These are phyloP conservation scores for Coemansia sp. DNA, from an alignment of 192 early-diverging fungal species.

Conservation along the genomic window DNA sequence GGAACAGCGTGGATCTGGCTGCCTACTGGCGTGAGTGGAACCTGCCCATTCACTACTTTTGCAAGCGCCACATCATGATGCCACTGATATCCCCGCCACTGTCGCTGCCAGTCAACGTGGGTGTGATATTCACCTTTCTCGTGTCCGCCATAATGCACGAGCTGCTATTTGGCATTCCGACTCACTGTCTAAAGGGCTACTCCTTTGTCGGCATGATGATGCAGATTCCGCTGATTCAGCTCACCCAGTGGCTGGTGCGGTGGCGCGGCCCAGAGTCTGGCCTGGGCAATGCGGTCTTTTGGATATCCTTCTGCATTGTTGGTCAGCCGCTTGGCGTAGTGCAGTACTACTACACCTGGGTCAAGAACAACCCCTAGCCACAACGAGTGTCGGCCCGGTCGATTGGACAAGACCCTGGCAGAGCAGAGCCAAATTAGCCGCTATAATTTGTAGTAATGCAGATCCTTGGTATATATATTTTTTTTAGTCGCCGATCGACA, in stretches of 20 bases:
- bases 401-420: neutral
- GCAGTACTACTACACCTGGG: conserved; percentile 75
- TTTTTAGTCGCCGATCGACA: neutral
- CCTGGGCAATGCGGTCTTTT: conserved; percentile 78
- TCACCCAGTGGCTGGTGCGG: conserved; percentile 68
- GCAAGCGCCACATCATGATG: conserved; percentile 87
- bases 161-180: conserved; percentile 83
- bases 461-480: neutral
- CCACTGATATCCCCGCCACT: conserved; percentile 73
- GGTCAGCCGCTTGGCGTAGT: conserved; percentile 76
- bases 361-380: conserved; percentile 49
- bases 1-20: conserved; percentile 78
- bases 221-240: conserved; percentile 76
- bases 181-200: conserved; percentile 76
- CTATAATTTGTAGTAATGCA: neutral
- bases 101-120: conserved; percentile 54
- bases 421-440: neutral
- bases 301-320: conserved; percentile 81
- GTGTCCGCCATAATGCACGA: conserved; percentile 90
- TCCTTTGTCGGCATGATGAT: conserved; percentile 81
- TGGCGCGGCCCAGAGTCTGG: conserved; percentile 70
- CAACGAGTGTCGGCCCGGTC: neutral
- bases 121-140: conserved; percentile 71
- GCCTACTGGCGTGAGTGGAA: conserved; percentile 94
- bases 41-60: conserved; percentile 83